Evolutionary conservation across 139 green algal species (phyloP).

Genomic region (Helicosporidium sp.): DNA sequence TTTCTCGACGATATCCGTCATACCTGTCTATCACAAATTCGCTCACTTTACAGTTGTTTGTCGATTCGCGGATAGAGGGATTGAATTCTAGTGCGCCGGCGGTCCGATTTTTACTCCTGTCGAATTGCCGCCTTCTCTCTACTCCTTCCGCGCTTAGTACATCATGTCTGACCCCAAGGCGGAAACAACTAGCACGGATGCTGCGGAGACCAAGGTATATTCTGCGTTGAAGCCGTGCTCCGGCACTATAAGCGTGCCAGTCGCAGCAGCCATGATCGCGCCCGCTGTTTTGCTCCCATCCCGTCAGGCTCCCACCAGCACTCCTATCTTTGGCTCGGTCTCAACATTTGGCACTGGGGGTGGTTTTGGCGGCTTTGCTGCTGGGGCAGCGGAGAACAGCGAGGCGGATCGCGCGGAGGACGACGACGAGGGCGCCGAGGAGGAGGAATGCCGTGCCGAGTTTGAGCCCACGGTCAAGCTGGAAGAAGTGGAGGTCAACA

Average conservation of each 20-base stretch:
- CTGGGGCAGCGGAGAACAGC: constrained; percentile 1
- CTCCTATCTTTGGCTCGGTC: constrained; percentile 41
- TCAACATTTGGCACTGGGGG: constrained; percentile 34
- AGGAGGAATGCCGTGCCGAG: constrained; percentile 81
- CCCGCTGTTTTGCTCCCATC: neutral
- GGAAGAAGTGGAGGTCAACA: constrained; percentile 75
- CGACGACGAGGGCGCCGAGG: constrained; percentile 27
- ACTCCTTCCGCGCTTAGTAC: too few relatives aligned
- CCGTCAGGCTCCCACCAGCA: constrained; percentile 12
- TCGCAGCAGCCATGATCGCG: too few relatives aligned
- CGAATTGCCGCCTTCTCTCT: too few relatives aligned
- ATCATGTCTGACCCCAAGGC: neutral
- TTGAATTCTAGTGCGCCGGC: too few relatives aligned
- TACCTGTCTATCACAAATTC: too few relatives aligned
- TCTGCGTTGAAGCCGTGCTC: neutral
- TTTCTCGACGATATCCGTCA: too few relatives aligned
- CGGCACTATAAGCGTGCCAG: too few relatives aligned
- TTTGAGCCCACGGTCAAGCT: constrained; percentile 90
- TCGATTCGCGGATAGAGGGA: too few relatives aligned
- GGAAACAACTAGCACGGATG: neutral
- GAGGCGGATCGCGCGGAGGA: constrained; percentile 24
- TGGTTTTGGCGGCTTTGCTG: constrained; percentile 50
- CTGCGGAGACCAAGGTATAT: neutral
- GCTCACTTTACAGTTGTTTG: constrained; percentile 1
- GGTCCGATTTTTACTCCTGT: too few relatives aligned